These are phyloP conservation scores for Malus hybrid DNA, from an alignment of 331 rosid genomes.

Conservation along the genomic window DNA sequence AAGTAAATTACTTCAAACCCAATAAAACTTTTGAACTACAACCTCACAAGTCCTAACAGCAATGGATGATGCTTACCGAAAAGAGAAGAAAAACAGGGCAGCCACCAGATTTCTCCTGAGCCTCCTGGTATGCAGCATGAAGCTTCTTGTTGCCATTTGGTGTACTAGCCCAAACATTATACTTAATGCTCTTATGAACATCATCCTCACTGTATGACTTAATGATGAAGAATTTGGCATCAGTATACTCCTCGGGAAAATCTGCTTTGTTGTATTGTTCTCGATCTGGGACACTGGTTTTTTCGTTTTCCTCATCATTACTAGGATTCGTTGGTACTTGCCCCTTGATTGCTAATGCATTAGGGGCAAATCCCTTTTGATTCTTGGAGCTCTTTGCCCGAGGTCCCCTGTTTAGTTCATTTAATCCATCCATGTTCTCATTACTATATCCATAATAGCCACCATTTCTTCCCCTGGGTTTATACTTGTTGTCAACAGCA, in stretches of 20 bases:
- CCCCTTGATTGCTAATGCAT: slow-evolving; percentile 44
- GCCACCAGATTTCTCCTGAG: slow-evolving; percentile 65
- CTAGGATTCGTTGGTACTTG: slow-evolving; percentile 32
- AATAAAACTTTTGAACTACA: background rate
- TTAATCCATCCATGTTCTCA: slow-evolving; percentile 75
- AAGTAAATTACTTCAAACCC: background rate
- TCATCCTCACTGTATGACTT: slow-evolving; percentile 94
- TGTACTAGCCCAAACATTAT: slow-evolving; percentile 91
- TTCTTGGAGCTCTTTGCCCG: slow-evolving; percentile 73
- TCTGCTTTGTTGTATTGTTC: slow-evolving; percentile 57
- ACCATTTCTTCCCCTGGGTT: slow-evolving; percentile 62
- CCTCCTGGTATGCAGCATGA: slow-evolving; percentile 82
- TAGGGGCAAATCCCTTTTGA: slow-evolving; percentile 53
- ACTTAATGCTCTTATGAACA: slow-evolving; percentile 85
- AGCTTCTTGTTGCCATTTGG: slow-evolving; percentile 93
- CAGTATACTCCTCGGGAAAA: slow-evolving; percentile 50
- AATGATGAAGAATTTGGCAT: slow-evolving; percentile 66
- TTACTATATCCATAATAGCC: slow-evolving; percentile 66
- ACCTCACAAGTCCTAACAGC: background rate
- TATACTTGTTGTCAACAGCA: slow-evolving; percentile 62
- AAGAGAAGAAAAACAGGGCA: slow-evolving; percentile 70
- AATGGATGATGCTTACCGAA: slow-evolving; percentile 43
- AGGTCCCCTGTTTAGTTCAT: slow-evolving; percentile 84
- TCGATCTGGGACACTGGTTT: slow-evolving; percentile 40
- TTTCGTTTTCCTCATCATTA: slow-evolving; percentile 55